These are phyloP conservation scores for Hura crepitans DNA, from an alignment of 441 rosid species.

Conservation along the genomic window DNA sequence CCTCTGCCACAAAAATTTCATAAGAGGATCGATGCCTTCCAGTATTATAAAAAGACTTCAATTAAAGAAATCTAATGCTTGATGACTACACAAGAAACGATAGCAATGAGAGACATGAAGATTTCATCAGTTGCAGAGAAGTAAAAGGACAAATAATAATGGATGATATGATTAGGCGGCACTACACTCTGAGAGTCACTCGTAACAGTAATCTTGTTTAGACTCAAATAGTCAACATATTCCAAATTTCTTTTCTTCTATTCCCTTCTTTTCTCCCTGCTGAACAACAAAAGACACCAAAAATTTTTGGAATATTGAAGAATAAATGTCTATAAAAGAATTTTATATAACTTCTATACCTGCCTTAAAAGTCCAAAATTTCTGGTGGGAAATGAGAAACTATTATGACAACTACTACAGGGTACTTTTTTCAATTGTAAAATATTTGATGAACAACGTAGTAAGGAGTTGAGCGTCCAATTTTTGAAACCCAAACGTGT, in stretches of 20 bases:
- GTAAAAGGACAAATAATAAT: not conserved
- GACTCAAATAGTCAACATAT: not conserved
- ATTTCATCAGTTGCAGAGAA: not conserved
- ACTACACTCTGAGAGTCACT: no score
- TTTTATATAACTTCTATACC: not conserved
- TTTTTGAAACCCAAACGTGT: not conserved
- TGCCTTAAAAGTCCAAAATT: not conserved
- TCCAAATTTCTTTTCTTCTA: not conserved
- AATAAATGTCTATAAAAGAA: not conserved
- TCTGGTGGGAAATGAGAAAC: not conserved
- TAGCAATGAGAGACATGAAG: not conserved
- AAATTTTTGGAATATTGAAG: not conserved
- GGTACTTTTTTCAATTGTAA: not conserved
- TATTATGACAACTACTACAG: not conserved
- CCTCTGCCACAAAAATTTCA: conserved; percentile 51
- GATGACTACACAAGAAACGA: not conserved
- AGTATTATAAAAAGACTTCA: not conserved
- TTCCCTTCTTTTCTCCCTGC: not conserved
- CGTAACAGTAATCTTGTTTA: not conserved
- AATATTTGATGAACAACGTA: not conserved
- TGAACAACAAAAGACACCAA: not conserved
- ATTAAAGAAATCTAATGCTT: not conserved
- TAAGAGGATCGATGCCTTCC: not conserved
- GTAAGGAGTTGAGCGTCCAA: not conserved
- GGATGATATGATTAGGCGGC: not conserved